Evolutionary conservation across 192 early-diverging fungal genomes (phyloP), one percentile per base, ranked within the genome.

Genomic region (Coemansia sp.): DNA sequence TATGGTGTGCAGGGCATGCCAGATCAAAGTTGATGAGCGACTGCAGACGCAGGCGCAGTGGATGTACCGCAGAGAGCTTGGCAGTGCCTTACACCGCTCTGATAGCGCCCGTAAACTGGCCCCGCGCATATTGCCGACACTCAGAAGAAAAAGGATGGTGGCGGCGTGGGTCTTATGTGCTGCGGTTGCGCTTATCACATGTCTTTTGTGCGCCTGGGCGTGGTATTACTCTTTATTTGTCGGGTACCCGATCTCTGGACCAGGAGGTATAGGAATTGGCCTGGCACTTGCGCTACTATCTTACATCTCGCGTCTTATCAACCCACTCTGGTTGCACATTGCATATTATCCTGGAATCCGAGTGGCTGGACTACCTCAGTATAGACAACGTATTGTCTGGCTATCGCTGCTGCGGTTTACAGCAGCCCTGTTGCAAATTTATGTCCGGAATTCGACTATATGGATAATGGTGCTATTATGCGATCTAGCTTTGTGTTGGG

Each of bases 31-130:
- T 3, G 73, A 82, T 49, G 34, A 64, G 47, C 49, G 49, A 54
- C 32, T 82, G 60, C 70, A 65, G 54, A 38, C 28, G 44, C 74
- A 76, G 52, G 74, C 73, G n/a, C 69, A 72, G 58, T 67, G 70
- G 70, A 48, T 76, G 24, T 62, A 52, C 34, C 55, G 71, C 10
- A 49, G 70, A 19, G 60, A 79, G 55, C 47, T 79, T 28, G 77
- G 68, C 47, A 63, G 44, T 24, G 71, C 77, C 1, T 54, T 79
- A 26, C 44, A 60, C 18, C 67, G 68, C 5, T 79, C 77, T 18
- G 64, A 62, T 30, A 22, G 60, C 30, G 56, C 56, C 10, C 25
- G 73, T 22, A 65, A 59, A 38, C 47, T 49, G 22, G 53, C 65
- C 21, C 60, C 59, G 44, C 55, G 26, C n/a, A 53, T 60, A 10